Evolutionary conservation across 768 basidiomycete genomes (phyloP), one percentile per base, ranked within the genome.

Genomic region (Tylopilus rubrobrunneus): DNA sequence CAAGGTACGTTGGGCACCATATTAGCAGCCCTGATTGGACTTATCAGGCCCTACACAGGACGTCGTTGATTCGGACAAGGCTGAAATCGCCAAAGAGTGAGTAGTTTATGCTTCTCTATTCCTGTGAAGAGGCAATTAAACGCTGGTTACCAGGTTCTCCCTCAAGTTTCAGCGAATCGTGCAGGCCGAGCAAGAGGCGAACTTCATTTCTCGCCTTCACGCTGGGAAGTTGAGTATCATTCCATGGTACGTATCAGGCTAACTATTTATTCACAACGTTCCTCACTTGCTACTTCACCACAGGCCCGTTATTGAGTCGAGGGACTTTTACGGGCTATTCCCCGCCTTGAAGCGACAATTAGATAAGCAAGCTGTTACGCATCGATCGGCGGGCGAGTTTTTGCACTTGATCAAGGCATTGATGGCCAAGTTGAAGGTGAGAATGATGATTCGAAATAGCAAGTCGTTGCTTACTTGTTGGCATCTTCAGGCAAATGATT

Each of bases 391-490:
- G 0, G 78, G 78, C 15, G 74, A 80, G 53, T 85, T 85, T 58
- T 67, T 84, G 5, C 76, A 78, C 37, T 72, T 76, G 3, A 68
- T 86, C 61, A 85, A 85, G 64, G 81, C 81, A 0, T 56, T 85
- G 44, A 85, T 85, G 84, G 84, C 84, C 23, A 85, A 85, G 53
- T 60, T 85, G 39, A 85, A 85, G 75, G 84, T 81, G 45, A 55
- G 50, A 33, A 15, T 52, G 1, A 0, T 49, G 12, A 5, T 3
- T 49, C 5, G 4, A 12, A 14, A n/a, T 14, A 15, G 11, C 7
- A 0, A 8, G 3, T 17, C 23, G 14, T 31, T 33, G 7, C 39
- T 58, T 17, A 51, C 28, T 42, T 7, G 7, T 19, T 15, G 27
- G 39, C 3, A 2, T 44, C 2, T 45, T 45, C 11, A 51, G 83